phyloP scores from a whole-genome alignment of 1,284 basidiomycete genomes.

The Ganoderma meredithae region DNA sequence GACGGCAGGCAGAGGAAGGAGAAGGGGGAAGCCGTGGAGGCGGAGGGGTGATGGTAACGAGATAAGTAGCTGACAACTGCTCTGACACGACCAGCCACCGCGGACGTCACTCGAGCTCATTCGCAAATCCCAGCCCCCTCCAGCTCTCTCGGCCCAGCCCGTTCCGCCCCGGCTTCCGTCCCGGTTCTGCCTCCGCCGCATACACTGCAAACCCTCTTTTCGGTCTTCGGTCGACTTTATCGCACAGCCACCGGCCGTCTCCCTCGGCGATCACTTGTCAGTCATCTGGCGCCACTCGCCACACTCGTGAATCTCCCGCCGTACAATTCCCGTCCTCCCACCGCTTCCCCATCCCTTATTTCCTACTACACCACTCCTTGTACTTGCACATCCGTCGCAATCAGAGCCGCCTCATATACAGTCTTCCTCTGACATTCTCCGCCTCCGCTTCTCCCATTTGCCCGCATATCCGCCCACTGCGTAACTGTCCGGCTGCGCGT shows the following conservation, averaged over 20 bases:
- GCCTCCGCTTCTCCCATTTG: neutral
- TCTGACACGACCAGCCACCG: neutral
- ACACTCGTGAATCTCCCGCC: neutral
- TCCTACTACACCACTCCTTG: neutral
- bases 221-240: neutral
- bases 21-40: slow-evolving; percentile 11
- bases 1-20: slow-evolving; percentile 10
- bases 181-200: neutral
- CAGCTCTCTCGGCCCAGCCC: neutral
- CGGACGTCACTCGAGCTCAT: neutral
- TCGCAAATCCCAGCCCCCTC: neutral
- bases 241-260: slow-evolving; percentile 4
- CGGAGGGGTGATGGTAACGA: slow-evolving; percentile 22
- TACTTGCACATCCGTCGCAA: neutral
- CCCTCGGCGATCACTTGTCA: slow-evolving; percentile 1
- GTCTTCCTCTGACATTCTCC: neutral
- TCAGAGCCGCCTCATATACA: neutral
- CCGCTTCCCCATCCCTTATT: neutral
- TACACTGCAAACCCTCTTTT: neutral
- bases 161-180: neutral
- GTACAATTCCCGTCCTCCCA: neutral
- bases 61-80: slow-evolving; percentile 4
- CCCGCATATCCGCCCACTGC: neutral
- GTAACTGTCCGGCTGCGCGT: neutral
- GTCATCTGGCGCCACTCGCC: neutral